Conservation (phyloP, 805 yeast genomes). For the Candida coleopterorum region DNA sequence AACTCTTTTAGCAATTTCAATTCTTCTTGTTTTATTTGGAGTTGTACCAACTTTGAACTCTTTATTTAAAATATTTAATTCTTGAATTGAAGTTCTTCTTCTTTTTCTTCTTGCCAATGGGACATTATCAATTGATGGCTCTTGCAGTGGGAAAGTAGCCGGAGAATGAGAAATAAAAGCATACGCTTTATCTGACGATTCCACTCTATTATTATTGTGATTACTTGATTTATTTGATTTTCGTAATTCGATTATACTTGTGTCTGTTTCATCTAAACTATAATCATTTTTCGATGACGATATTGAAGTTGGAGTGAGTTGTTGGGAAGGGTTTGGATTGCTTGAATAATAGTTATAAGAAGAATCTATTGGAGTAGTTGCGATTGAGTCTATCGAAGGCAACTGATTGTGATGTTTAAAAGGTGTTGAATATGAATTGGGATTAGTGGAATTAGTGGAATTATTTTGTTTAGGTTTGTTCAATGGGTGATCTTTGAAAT, state of each 20-base stretch:
- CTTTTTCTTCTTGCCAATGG: slow-evolving; percentile 90
- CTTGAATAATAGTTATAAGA: neutral
- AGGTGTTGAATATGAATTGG: slow-evolving; percentile 2
- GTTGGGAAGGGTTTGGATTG: neutral
- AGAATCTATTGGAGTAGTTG: neutral
- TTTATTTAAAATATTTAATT: slow-evolving; percentile 70
- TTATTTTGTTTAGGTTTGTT: too few species aligned
- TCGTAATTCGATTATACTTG: slow-evolving; percentile 5
- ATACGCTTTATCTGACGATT: slow-evolving; percentile 36
- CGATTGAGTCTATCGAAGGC: neutral
- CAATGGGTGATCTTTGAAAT: slow-evolving; percentile 9
- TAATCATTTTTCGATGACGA: slow-evolving; percentile 3
- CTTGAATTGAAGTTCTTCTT: slow-evolving; percentile 89
- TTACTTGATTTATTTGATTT: slow-evolving; percentile 4
- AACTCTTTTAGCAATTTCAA: slow-evolving; percentile 73
- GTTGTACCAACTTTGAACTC: slow-evolving; percentile 76
- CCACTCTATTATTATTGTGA: neutral
- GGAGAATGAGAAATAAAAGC: slow-evolving; percentile 95
- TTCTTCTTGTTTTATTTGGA: slow-evolving; percentile 73
- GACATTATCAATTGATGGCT: slow-evolving; percentile 84
- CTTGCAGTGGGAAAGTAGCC: slow-evolving; percentile 76
- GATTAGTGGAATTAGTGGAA: neutral
- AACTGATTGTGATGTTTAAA: neutral
- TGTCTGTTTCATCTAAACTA: slow-evolving; percentile 7
- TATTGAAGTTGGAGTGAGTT: slow-evolving; percentile 3